These are phyloP conservation scores for Rhodosporidiobolus odoratus DNA, from an alignment of 768 basidiomycete genomes.

Conservation along the genomic window DNA sequence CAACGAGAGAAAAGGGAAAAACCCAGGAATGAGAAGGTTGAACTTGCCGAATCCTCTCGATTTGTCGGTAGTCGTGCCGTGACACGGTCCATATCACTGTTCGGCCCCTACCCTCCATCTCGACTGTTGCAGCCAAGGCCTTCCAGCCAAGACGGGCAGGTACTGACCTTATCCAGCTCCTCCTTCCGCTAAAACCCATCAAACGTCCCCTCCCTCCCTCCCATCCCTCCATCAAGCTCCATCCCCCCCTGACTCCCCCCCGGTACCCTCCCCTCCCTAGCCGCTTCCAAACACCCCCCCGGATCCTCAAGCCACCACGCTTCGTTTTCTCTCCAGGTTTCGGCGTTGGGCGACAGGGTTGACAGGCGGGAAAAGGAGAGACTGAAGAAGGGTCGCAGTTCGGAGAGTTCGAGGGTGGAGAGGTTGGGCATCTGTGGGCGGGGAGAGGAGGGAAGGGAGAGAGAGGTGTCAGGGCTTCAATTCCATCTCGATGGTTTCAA, in stretches of 20 bases:
- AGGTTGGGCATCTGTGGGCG: conserved; percentile 68
- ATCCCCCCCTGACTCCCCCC: background rate
- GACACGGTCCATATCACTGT: too few relatives aligned
- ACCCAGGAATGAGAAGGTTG: background rate
- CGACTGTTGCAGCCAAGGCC: too few relatives aligned
- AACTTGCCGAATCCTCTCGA: background rate
- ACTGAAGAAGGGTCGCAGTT: conserved; percentile 81
- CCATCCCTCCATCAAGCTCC: background rate
- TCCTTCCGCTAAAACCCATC: background rate
- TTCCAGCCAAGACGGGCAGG: too few relatives aligned
- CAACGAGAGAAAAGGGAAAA: too few relatives aligned
- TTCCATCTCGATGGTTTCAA: too few relatives aligned
- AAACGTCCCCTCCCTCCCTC: conserved; percentile 8
- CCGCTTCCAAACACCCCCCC: background rate
- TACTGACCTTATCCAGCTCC: background rate
- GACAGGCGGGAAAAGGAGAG: conserved; percentile 56
- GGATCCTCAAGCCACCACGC: conserved; percentile 26
- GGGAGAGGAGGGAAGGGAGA: background rate
- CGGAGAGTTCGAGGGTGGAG: conserved; percentile 87
- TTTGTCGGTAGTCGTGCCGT: too few relatives aligned
- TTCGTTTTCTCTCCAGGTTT: conserved; percentile 3
- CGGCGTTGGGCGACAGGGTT: conserved; percentile 31
- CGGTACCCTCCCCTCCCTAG: background rate
- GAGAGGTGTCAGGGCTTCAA: background rate
- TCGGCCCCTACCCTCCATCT: background rate